Percentiles rank a stretch among this genome's conserved stretches.
phyloP scores from a whole-genome alignment of 106 monocot species.

The Cymbidium sinense region DNA sequence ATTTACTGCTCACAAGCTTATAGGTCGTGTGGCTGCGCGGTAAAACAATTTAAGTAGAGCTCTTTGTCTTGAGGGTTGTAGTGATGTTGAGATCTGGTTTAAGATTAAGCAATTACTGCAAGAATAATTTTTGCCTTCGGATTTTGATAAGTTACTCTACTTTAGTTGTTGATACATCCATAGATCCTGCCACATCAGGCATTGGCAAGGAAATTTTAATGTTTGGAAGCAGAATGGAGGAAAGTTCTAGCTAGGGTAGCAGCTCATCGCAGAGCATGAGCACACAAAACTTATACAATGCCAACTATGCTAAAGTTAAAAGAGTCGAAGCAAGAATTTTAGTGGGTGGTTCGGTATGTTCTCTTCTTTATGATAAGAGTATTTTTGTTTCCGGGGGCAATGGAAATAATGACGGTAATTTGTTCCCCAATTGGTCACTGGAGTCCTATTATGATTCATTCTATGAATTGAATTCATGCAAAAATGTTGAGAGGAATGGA shows the following conservation, averaged over 20 bases:
- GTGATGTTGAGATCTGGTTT: too few species aligned
- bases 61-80: too few species aligned
- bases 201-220: not conserved
- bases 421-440: not conserved
- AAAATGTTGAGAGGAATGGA: not conserved
- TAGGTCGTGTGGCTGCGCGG: too few species aligned
- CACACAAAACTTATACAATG: not conserved
- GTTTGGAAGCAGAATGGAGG: slow-evolving; percentile 11
- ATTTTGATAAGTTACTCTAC: too few species aligned
- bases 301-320: not conserved
- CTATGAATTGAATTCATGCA: not conserved
- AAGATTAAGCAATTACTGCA: too few species aligned
- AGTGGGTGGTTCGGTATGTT: not conserved
- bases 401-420: not conserved
- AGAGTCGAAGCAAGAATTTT: not conserved
- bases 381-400: not conserved
- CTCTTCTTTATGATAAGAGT: not conserved
- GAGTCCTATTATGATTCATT: not conserved
- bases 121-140: too few species aligned
- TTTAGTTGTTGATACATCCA: too few species aligned
- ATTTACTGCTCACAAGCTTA: too few species aligned
- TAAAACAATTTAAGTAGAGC: too few species aligned
- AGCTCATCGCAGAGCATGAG: not conserved
- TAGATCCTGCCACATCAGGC: too few species aligned
- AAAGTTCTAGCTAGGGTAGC: not conserved